Evolutionary conservation across 441 rosid species (phyloP).

Genomic region (Omphalea diandra): DNA sequence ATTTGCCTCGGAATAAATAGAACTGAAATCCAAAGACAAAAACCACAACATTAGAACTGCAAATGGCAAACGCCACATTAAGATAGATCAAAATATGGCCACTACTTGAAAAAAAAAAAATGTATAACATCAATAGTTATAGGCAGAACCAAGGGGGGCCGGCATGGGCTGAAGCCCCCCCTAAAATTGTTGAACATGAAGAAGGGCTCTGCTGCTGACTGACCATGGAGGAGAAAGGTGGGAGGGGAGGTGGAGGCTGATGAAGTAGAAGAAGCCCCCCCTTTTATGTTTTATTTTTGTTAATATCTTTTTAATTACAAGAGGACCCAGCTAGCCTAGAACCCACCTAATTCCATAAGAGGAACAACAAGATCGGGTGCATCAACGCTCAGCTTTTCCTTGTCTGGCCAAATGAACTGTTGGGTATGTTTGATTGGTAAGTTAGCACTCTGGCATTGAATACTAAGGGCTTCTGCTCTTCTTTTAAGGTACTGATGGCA

Average conservation of each 20-base stretch:
- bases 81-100: not conserved
- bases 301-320: too few relatives aligned
- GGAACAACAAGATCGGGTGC: slow-evolving; percentile 72
- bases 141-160: too few relatives aligned
- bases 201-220: too few relatives aligned
- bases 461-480: slow-evolving; percentile 34
- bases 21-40: not conserved
- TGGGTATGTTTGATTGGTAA: slow-evolving; percentile 54
- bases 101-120: not conserved
- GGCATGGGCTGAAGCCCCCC: too few relatives aligned
- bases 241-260: too few relatives aligned
- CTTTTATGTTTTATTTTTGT: too few relatives aligned
- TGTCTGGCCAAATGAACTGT: slow-evolving; percentile 92
- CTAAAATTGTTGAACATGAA: too few relatives aligned
- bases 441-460: slow-evolving; percentile 67
- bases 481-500: slow-evolving; percentile 19
- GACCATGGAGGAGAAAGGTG: too few relatives aligned
- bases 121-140: not conserved
- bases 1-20: not conserved
- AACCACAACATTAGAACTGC: not conserved
- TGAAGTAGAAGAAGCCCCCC: too few relatives aligned
- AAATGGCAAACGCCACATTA: not conserved
- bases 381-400: slow-evolving; percentile 54
- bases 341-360: slow-evolving; percentile 57
- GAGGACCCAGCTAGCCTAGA: slow-evolving; percentile 69